Evolutionary conservation across 2,329 filamentous ascomycete genomes (phyloP), one percentile per base, ranked within the genome.

Genomic region (Fusarium sp.): DNA sequence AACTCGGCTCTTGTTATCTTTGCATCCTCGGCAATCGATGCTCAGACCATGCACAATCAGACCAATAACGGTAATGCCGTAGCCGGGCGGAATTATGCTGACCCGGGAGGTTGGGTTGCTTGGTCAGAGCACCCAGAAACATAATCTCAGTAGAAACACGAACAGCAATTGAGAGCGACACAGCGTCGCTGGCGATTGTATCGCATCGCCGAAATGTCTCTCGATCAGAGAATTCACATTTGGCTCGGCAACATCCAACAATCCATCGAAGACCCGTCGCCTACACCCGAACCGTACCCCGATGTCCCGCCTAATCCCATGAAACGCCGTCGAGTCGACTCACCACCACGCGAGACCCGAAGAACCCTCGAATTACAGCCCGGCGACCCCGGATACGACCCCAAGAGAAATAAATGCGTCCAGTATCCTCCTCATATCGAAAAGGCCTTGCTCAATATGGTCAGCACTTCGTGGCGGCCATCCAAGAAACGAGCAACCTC

Each of bases 211-310:
- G 15, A 28, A 32, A 53, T 37, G 50, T 38, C 50, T 53, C 3
- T 53, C 23, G 13, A 37, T 2, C 50, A 53, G 19, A 53, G 32
- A 12, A 23, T 53, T n/a, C 49, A 28, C 3, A 6, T 5, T 0
- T 53, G 50, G 50, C 50, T 53, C 18, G 21, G 49, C 23, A 37
- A 53, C 6, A 5, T 53, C 32, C 18, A 53, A 37, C 6, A 52
- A 16, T 21, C 32, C 32, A 37, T 3, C n/a, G n/a, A 52, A 2
- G 50, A 53, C 0, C 23, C 19, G 1, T 53, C 23, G 5, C 49
- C 23, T 9, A 21, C 11, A 2, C 32, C 49, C 6, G n/a, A 25
- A 0, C 32, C n/a, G 0, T 52, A 37, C 9, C 0, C 16, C 12
- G 32, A 53, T 5, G 3, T 28, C 32, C 49, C 49, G 6, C 30